Conservation (phyloP, 2,329 filamentous ascomycete genomes). For the Orbilia javanica region DNA sequence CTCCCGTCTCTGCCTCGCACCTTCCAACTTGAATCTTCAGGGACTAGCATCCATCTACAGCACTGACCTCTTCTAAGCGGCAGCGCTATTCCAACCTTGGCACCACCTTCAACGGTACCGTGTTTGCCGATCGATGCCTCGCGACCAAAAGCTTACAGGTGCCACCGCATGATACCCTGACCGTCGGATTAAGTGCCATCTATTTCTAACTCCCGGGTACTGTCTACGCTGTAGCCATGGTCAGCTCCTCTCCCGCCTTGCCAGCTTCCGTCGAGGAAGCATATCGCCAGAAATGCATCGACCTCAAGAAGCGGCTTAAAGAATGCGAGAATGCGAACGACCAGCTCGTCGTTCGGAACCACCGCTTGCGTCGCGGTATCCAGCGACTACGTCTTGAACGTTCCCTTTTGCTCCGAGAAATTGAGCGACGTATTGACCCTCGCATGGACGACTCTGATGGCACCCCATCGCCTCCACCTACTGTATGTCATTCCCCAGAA, state of each 20-base stretch:
- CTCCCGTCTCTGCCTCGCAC: constrained; percentile 6
- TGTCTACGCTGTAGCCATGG: constrained; percentile 30
- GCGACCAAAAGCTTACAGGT: constrained; percentile 55
- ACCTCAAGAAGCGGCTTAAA: constrained; percentile 88
- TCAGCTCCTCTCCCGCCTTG: constrained; percentile 68
- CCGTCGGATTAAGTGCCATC: neutral
- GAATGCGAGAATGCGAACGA: constrained; percentile 95
- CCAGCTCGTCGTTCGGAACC: constrained; percentile 80
- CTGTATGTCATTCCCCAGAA: constrained; percentile 70
- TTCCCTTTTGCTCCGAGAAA: constrained; percentile 79
- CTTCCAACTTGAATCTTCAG: constrained; percentile 17
- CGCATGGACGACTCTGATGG: constrained; percentile 83
- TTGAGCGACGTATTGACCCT: constrained; percentile 79
- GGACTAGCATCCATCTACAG: constrained; percentile 24
- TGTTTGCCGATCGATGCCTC: constrained; percentile 59
- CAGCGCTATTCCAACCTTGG: constrained; percentile 32
- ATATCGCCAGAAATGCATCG: constrained; percentile 95
- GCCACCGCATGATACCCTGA: constrained; percentile 16
- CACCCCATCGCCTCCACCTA: constrained; percentile 82
- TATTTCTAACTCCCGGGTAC: constrained; percentile 7
- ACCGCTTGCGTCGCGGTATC: constrained; percentile 83
- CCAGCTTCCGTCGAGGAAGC: constrained; percentile 95
- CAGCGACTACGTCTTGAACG: constrained; percentile 92
- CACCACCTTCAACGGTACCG: constrained; percentile 31
- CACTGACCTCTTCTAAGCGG: constrained; percentile 7